These are phyloP conservation scores for Melastoma malabathricum DNA, from an alignment of 345 rosid genomes.

Conservation along the genomic window DNA sequence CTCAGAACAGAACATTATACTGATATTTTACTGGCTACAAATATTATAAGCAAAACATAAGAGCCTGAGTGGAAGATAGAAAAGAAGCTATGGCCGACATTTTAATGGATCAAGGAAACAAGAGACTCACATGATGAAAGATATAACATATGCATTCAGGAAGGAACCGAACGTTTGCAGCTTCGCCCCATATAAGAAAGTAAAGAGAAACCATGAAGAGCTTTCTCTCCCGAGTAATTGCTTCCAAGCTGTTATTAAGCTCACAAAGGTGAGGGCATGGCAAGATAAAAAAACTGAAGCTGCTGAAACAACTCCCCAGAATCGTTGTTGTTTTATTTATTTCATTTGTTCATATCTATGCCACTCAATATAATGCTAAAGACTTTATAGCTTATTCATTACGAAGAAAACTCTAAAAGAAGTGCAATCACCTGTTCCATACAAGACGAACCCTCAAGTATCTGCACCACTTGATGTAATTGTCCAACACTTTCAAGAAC, in stretches of 20 bases:
- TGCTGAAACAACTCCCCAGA: conserved; percentile 1
- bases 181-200: conserved; percentile 98
- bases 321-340: no score
- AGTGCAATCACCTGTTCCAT: conserved; percentile 54
- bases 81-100: no score
- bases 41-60: no score
- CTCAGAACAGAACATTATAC: no score
- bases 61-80: not conserved
- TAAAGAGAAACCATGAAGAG: conserved; percentile 83
- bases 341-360: no score
- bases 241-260: conserved; percentile 50
- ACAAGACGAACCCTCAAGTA: conserved; percentile 68
- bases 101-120: not conserved
- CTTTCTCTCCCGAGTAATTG: conserved; percentile 81
- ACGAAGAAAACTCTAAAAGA: not conserved
- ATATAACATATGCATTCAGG: conserved; percentile 97
- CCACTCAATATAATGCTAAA: no score
- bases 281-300: conserved; percentile 1
- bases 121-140: conserved; percentile 75
- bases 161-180: conserved; percentile 96
- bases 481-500: conserved; percentile 78
- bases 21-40: no score
- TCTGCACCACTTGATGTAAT: conserved; percentile 96
- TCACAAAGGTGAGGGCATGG: not conserved
- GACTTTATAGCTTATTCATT: no score